Evolutionary conservation across 2,329 filamentous ascomycete species (phyloP).

Genomic region (Furcasterigmium furcatum): DNA sequence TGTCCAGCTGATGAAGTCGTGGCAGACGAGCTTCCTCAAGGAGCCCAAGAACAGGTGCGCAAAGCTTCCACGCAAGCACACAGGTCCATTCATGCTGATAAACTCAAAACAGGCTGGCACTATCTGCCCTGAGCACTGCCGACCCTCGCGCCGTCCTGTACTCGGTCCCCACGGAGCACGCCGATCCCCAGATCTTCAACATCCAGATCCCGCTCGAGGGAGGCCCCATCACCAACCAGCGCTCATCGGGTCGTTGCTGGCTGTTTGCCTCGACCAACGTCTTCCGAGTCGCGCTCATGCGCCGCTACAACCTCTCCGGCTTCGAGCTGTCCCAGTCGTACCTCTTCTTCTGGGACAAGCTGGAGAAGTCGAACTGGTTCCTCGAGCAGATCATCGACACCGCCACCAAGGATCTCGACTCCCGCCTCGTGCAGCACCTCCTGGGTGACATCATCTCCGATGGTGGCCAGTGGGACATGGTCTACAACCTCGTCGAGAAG

Average conservation of each 20-base stretch:
- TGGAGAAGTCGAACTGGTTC: slow-evolving; percentile 90
- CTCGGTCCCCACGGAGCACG: slow-evolving; percentile 58
- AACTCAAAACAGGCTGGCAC: slow-evolving; percentile 59
- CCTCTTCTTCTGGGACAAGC: slow-evolving; percentile 91
- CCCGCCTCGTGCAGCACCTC: slow-evolving; percentile 68
- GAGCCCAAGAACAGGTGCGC: slow-evolving; percentile 63
- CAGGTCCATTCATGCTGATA: no score
- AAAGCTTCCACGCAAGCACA: no score
- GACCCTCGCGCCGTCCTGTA: slow-evolving; percentile 65
- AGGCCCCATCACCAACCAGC: slow-evolving; percentile 80
- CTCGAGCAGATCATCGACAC: slow-evolving; percentile 81
- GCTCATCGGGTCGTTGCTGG: slow-evolving; percentile 82
- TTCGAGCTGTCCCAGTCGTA: slow-evolving; percentile 89
- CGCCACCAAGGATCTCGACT: slow-evolving; percentile 59
- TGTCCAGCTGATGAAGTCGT: slow-evolving; percentile 46
- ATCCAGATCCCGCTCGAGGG: slow-evolving; percentile 80
- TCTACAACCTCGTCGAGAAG: slow-evolving; percentile 79
- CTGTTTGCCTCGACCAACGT: slow-evolving; percentile 90
- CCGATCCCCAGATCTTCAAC: slow-evolving; percentile 80
- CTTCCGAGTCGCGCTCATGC: slow-evolving; percentile 85
- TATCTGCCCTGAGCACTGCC: slow-evolving; percentile 67
- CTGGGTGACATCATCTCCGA: slow-evolving; percentile 69
- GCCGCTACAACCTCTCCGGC: slow-evolving; percentile 69
- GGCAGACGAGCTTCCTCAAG: slow-evolving; percentile 59
- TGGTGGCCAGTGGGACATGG: slow-evolving; percentile 92